phyloP scores from a whole-genome alignment of 2,329 filamentous ascomycete species.

The Pseudogymnoascus sp. region DNA sequence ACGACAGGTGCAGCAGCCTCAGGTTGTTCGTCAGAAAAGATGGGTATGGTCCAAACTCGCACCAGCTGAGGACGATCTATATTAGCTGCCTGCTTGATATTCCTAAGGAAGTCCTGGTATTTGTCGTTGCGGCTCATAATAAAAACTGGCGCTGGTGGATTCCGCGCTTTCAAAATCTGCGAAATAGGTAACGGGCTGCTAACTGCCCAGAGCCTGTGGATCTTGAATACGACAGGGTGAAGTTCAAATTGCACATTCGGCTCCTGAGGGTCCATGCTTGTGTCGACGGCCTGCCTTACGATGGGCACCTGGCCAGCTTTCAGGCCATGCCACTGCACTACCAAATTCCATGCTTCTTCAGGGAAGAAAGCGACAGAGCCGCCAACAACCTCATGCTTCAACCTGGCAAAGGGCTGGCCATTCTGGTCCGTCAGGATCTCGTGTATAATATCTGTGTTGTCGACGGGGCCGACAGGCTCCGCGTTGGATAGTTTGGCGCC shows the following conservation, averaged over 20 bases:
- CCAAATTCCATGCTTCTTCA: conserved; percentile 70
- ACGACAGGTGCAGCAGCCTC: conserved; percentile 35
- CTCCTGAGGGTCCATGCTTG: conserved; percentile 48
- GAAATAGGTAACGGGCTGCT: conserved; percentile 49
- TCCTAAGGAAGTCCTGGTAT: conserved; percentile 68
- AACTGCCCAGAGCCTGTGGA: conserved; percentile 68
- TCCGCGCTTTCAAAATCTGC: conserved; percentile 53
- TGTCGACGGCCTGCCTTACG: conserved; percentile 70
- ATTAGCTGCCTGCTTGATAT: conserved; percentile 60
- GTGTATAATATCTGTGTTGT: conserved; percentile 76
- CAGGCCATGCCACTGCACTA: conserved; percentile 76
- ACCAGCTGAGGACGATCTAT: conserved; percentile 68
- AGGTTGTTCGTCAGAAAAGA: conserved; percentile 27
- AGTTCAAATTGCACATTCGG: conserved; percentile 75
- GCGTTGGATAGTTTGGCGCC: conserved; percentile 53
- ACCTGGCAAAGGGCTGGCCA: conserved; percentile 57
- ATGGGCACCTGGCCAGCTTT: conserved; percentile 64
- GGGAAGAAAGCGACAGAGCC: conserved; percentile 74
- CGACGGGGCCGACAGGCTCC: conserved; percentile 63
- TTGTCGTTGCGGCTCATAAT: conserved; percentile 64
- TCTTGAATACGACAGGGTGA: conserved; percentile 74
- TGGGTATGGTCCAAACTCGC: conserved; percentile 43
- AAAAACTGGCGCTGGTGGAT: conserved; percentile 55
- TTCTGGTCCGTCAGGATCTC: conserved; percentile 47
- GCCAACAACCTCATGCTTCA: conserved; percentile 61